Base-by-base conservation (phyloP, 306 rosid genomes). In the Citrullus colocynthis region DNA sequence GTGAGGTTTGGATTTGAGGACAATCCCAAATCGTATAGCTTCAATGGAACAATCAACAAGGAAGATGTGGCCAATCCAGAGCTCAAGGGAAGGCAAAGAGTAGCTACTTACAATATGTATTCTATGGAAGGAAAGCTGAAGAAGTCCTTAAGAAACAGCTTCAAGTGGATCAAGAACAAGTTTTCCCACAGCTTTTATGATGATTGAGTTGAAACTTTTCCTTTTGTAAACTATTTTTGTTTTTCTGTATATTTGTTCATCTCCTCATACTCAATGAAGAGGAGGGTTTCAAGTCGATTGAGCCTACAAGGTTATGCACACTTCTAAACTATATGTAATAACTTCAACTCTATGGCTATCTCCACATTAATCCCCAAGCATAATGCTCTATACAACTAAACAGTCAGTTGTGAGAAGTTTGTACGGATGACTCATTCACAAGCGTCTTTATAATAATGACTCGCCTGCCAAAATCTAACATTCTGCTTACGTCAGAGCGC, bases 131-230 rank as follows among this genome's bases (percentile, higher is more conserved):
- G 86, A 51, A 90, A 87, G 88, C 77, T 90, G 78, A 90, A 90
- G 78, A 85, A 87, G 13, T 88, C 96, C 30, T 75, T 87, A 37
- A 83, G 85, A 61, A 88, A 77, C 79, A 87, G 88, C 83, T 90
- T 90, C 85, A 87, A 88, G 81, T 87, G 89, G 92, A 88, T 90
- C 86, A 90, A 88, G 81, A 83, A 85, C 82, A 90, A 87, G 89
- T 81, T 90, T 78, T 78, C 81, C 62, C 51, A 54, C 65, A 64
- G 49, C 62, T 63, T 78, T 78, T 64, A 78, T 48, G 37, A 64
- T 62, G 75, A 64, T 11, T 61, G 57, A 77, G 34, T 30, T 62
- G 45, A 30, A 49, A 28, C 42, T 42, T 39, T 11, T 44, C 74
- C 28, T 67, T 44, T 20, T 67, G 36, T 48, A 48, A 45, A 71